phyloP scores from a whole-genome alignment of 2,329 filamentous ascomycete species.

The Trichoderma oligosporum region DNA sequence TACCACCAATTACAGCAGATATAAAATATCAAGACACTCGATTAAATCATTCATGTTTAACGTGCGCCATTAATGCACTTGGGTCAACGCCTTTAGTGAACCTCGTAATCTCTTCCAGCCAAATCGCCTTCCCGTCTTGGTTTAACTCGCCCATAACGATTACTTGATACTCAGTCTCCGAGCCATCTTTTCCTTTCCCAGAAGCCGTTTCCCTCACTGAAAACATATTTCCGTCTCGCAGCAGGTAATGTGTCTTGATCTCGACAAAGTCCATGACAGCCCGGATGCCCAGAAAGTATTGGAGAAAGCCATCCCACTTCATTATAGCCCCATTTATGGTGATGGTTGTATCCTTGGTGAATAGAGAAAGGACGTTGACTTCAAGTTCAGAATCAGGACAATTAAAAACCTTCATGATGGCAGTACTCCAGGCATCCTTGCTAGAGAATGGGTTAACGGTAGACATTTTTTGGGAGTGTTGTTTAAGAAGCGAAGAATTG shows the following conservation, averaged over 20 bases:
- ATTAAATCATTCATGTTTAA: too few species aligned
- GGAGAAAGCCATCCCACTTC: background rate
- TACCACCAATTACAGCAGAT: too few species aligned
- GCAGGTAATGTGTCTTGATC: background rate
- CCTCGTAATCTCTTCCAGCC: slow-evolving; percentile 5
- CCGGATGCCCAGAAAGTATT: background rate
- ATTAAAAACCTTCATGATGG: background rate
- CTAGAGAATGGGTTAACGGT: background rate
- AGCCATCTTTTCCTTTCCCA: background rate
- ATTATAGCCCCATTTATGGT: background rate
- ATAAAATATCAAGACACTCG: too few species aligned
- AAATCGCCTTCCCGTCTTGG: background rate
- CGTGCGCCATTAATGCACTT: too few species aligned
- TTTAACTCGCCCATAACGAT: background rate
- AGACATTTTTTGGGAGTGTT: too few species aligned
- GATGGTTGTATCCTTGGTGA: background rate
- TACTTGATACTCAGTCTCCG: background rate
- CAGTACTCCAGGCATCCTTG: background rate
- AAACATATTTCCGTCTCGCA: slow-evolving; percentile 14
- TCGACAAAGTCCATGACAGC: background rate
- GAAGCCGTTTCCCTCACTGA: background rate
- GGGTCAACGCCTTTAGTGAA: too few species aligned
- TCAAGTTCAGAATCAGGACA: background rate
- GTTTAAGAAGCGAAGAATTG: too few species aligned
- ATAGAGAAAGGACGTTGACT: background rate